Base-by-base conservation (phyloP, 495 filamentous ascomycete genomes). In the Xanthoparmelia taractica region DNA sequence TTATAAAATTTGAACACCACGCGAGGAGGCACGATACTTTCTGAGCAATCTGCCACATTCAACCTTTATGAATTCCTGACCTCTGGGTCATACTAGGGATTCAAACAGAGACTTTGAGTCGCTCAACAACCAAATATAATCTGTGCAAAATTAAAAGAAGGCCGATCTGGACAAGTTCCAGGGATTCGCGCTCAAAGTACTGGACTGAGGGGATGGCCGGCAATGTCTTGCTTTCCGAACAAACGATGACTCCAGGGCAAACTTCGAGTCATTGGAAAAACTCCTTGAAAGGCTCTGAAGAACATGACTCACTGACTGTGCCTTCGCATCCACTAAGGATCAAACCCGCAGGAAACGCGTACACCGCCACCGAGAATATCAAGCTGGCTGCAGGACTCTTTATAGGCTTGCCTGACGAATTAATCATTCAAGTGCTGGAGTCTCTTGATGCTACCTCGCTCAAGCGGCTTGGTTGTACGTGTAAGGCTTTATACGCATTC, bases 401-500 rank as follows among this genome's bases (percentile, higher is more conserved):
- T 65, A 75, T 78, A 45, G 68, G 69, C 18, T 75, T 95, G 54
- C 87, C 92, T 10, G 94, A 98, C 68, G 93, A 97, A 72, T 69
- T 96, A 68, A 80, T 97, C 41, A 73, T 87, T 60, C 79, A 86
- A 50, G 65, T 96, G 27, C 73, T 97, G 61, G 93, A 96, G 71
- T 83, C 74, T 66, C 77, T 97, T 25, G 86, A 95, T 69, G 77
- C 80, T 50, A 62, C 67, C 34, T 78, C 80, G 52, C 75, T 98
- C 57, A 72, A 86, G 60, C 72, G 77, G 7, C 72, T 97, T 31
- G 90, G 91, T n/a, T 81, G 81, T 57, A 89, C 93, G 7, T 97
- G 94, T 77, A 91, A 87, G 72, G 89, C 90, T 38, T 79, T 97
- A 20, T 95, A 92, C 78, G 94, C 92, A 11, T 94, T 92, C 72